A percentile compares a stretch with the other conserved stretches of the same genome.
Evolutionary conservation across 1,284 basidiomycete species (phyloP).

Genomic region (Heterobasidion parviporum): DNA sequence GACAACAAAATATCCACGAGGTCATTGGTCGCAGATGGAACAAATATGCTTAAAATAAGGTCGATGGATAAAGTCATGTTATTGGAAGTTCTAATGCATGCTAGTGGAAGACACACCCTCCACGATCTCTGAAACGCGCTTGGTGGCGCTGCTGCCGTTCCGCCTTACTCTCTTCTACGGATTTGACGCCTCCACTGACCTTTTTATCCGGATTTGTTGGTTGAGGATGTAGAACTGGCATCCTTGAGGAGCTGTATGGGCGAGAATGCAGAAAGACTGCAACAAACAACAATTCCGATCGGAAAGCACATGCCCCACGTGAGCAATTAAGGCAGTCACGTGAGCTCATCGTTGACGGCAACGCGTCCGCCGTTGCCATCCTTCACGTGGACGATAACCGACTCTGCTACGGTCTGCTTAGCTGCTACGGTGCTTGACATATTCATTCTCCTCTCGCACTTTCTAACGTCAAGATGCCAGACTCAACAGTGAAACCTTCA

Average conservation of each 20-base stretch:
- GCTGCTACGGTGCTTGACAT: neutral
- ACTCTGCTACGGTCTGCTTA: neutral
- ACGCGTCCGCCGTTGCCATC: neutral
- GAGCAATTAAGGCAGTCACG: neutral
- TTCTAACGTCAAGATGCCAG: neutral
- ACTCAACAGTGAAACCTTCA: neutral
- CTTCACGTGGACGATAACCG: neutral
- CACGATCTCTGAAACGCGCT: slow-evolving; percentile 52
- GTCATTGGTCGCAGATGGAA: slow-evolving; percentile 28
- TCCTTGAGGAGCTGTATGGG: neutral
- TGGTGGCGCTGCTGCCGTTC: slow-evolving; percentile 48
- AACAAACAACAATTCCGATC: too few relatives aligned
- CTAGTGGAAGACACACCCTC: slow-evolving; percentile 29
- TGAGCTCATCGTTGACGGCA: neutral
- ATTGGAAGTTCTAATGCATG: too few relatives aligned
- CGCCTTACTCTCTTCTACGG: slow-evolving; percentile 45
- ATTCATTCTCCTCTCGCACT: neutral
- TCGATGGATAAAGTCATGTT: too few relatives aligned
- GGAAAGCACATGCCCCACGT: neutral
- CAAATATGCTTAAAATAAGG: slow-evolving; percentile 23
- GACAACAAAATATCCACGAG: slow-evolving; percentile 31
- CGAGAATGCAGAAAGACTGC: too few relatives aligned
- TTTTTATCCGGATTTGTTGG: neutral
- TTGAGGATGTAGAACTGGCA: neutral
- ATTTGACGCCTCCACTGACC: slow-evolving; percentile 14